phyloP scores from a whole-genome alignment of 208 protist species.

The Wallacemonas sp. region DNA sequence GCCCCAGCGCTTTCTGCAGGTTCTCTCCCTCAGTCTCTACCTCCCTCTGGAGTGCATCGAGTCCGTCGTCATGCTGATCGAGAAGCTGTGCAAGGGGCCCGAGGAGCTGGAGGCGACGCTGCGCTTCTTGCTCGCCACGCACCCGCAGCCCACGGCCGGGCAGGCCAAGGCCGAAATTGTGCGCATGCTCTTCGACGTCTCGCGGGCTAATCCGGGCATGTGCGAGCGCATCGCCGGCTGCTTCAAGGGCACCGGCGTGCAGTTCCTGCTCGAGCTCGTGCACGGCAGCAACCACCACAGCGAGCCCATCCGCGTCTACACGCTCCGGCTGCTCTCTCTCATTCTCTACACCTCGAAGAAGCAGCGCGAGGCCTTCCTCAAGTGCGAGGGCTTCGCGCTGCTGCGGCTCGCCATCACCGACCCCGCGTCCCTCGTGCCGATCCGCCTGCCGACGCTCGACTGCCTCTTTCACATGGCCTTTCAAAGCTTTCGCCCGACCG shows the following conservation, averaged over 20 bases:
- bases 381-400: conserved; percentile 69
- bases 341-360: conserved; percentile 63
- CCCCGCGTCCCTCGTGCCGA: conserved; percentile 39
- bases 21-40: conserved; percentile 53
- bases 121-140: conserved; percentile 49
- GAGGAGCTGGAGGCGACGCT: conserved; percentile 66
- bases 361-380: conserved; percentile 61
- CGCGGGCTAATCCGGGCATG: conserved; percentile 63
- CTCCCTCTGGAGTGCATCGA: conserved; percentile 78
- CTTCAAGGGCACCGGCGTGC: conserved; percentile 62
- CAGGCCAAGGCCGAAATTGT: conserved; percentile 74
- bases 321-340: conserved; percentile 83
- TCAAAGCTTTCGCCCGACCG: conserved; percentile 58
- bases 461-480: conserved; percentile 86
- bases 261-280: conserved; percentile 68
- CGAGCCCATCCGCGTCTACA: conserved; percentile 78
- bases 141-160: conserved; percentile 32
- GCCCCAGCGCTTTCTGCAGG: conserved; percentile 51
- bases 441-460: conserved; percentile 71
- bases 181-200: conserved; percentile 90
- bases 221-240: conserved; percentile 63
- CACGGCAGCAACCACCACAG: conserved; percentile 72
- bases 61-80: conserved; percentile 73
- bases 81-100: conserved; percentile 82
- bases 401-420: conserved; percentile 60